Evolutionary conservation across 2,329 filamentous ascomycete genomes (phyloP).

Genomic region (Penicillium sp.): DNA sequence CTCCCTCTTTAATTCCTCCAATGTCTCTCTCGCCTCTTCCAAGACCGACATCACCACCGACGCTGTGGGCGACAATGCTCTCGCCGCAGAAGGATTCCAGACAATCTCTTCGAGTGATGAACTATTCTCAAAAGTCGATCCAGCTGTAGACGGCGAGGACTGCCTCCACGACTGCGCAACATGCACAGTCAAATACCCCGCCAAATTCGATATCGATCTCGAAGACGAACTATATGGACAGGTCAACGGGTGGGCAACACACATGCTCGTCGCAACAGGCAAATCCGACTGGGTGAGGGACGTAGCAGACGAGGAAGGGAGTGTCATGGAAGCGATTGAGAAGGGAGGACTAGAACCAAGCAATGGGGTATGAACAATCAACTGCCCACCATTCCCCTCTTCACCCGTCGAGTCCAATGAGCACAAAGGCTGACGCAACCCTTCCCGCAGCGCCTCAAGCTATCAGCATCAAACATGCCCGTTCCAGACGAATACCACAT

Average conservation of each 20-base stretch:
- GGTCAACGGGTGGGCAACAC: constrained; percentile 83
- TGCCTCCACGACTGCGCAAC: constrained; percentile 82
- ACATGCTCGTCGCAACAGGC: constrained; percentile 89
- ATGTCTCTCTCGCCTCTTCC: constrained; percentile 25
- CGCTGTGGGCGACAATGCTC: constrained; percentile 21
- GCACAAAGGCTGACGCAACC: constrained; percentile 4
- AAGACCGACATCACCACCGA: constrained; percentile 24
- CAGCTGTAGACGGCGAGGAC: constrained; percentile 80
- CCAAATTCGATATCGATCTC: constrained; percentile 69
- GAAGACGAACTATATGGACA: constrained; percentile 78
- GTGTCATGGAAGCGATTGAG: constrained; percentile 74
- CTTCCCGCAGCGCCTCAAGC: constrained; percentile 68
- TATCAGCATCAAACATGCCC: constrained; percentile 89
- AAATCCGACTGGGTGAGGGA: constrained; percentile 93
- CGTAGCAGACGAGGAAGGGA: constrained; percentile 82
- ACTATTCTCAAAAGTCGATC: constrained; percentile 73
- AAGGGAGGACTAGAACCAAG: constrained; percentile 42
- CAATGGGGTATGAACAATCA: constrained; percentile 41
- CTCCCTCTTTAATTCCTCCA: constrained; percentile 35
- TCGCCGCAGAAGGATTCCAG: constrained; percentile 43
- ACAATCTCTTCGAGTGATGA: constrained; percentile 49
- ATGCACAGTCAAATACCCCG: constrained; percentile 77
- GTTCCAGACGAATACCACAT: constrained; percentile 65
- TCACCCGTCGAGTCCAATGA: not conserved
- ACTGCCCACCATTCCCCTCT: not conserved